Conservation (phyloP, 768 basidiomycete genomes). For the Pholiota conissans region DNA sequence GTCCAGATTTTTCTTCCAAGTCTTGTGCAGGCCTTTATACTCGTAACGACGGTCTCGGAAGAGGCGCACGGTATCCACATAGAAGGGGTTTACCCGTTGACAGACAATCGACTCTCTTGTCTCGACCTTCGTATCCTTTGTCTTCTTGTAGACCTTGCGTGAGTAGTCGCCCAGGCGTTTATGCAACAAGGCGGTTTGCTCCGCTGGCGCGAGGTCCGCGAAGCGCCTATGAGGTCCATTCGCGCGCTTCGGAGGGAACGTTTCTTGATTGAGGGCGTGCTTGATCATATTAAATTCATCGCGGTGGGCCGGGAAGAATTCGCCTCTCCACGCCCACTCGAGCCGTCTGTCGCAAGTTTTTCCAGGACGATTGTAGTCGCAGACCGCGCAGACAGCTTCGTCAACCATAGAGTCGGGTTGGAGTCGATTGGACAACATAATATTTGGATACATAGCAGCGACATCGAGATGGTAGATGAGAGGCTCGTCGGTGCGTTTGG, state of each 20-base stretch:
- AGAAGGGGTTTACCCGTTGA: constrained; percentile 97
- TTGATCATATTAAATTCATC: constrained; percentile 99
- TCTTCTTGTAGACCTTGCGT: constrained; percentile 97
- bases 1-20: constrained; percentile 99
- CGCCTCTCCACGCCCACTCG: constrained; percentile 99
- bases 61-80: constrained; percentile 95
- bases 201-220: constrained; percentile 74
- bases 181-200: constrained; percentile 90
- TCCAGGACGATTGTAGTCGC: constrained; percentile 95
- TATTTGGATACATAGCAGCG: constrained; percentile 99
- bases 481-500: constrained; percentile 85
- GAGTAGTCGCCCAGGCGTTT: constrained; percentile 99
- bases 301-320: constrained; percentile 95
- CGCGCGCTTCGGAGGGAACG: constrained; percentile 80
- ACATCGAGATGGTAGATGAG: constrained; percentile 99
- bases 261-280: constrained; percentile 93
- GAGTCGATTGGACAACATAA: constrained; percentile 99
- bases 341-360: constrained; percentile 93
- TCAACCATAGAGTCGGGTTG: constrained; percentile 98
- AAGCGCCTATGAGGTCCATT: constrained; percentile 79
- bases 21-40: constrained; percentile 98
- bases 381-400: constrained; percentile 95
- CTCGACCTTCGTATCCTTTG: constrained; percentile 95
- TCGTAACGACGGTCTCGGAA: constrained; percentile 98
- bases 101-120: constrained; percentile 94